A percentile compares a stretch with the other conserved stretches of the same genome.
These are phyloP conservation scores for Penicillium coprophilum DNA, from an alignment of 495 filamentous ascomycete genomes.

Conservation along the genomic window DNA sequence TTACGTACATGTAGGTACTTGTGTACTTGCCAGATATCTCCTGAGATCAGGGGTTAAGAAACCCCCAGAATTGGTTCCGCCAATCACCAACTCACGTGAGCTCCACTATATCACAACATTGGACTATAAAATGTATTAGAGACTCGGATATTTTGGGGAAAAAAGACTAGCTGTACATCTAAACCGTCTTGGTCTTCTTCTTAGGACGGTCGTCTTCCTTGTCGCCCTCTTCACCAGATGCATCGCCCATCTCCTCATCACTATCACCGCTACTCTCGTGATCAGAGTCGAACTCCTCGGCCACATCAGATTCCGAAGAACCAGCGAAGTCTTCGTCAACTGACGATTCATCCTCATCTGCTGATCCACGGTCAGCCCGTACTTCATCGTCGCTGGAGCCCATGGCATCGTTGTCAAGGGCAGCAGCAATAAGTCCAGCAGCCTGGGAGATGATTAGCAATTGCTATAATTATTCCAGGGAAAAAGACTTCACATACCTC, in stretches of 20 bases:
- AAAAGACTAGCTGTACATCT: slow-evolving; percentile 21
- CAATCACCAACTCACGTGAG: slow-evolving; percentile 23
- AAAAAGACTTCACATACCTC: slow-evolving; percentile 48
- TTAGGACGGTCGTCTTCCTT: slow-evolving; percentile 57
- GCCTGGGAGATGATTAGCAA: slow-evolving; percentile 31
- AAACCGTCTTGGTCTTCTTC: slow-evolving; percentile 66
- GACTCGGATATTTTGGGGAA: slow-evolving; percentile 1
- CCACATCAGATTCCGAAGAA: slow-evolving; percentile 88
- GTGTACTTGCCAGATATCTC: slow-evolving; percentile 10
- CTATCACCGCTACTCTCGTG: slow-evolving; percentile 81
- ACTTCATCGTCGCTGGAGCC: slow-evolving; percentile 81
- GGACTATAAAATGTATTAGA: background rate
- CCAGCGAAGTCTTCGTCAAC: slow-evolving; percentile 95
- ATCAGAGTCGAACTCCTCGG: slow-evolving; percentile 90
- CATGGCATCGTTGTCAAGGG: slow-evolving; percentile 75
- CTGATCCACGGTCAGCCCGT: slow-evolving; percentile 77
- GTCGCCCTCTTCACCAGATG: slow-evolving; percentile 46
- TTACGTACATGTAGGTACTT: no score
- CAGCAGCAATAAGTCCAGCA: slow-evolving; percentile 71
- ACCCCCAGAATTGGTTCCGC: background rate
- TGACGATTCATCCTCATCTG: slow-evolving; percentile 93
- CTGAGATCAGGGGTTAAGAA: slow-evolving; percentile 29
- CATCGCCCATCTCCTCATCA: slow-evolving; percentile 64
- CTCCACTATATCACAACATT: slow-evolving; percentile 9
- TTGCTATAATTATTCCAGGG: background rate